Conservation (phyloP, 352 stramenopile species). For the Globisporangium echinulatum region DNA sequence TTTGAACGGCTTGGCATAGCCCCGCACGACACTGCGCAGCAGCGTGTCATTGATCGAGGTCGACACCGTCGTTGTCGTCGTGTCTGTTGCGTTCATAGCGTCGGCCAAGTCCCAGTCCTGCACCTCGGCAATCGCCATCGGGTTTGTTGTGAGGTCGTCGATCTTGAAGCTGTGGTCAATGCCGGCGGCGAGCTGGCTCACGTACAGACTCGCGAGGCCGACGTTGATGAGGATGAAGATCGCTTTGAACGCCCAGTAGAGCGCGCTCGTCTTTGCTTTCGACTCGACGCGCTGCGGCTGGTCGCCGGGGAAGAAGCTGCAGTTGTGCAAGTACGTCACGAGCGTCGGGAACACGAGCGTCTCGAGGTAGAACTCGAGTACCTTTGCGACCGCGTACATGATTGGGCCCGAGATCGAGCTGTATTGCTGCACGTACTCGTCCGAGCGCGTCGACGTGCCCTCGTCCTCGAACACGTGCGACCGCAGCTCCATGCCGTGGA, state of each 20-base stretch:
- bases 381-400: constrained; percentile 14
- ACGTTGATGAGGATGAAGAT: constrained; percentile 21
- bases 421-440: constrained; percentile 12
- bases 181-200: constrained; percentile 11
- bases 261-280: constrained; percentile 12
- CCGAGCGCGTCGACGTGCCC: constrained; percentile 8
- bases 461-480: constrained; percentile 8
- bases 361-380: constrained; percentile 18
- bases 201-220: constrained; percentile 18
- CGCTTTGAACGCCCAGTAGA: constrained; percentile 15
- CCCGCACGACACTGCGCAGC: constrained; percentile 14
- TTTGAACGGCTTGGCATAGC: constrained; percentile 14
- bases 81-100: background rate
- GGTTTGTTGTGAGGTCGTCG: constrained; percentile 2
- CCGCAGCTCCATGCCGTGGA: constrained; percentile 10
- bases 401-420: constrained; percentile 14
- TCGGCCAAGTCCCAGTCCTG: background rate
- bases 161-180: constrained; percentile 7
- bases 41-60: constrained; percentile 11
- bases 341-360: constrained; percentile 20
- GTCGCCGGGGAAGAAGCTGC: constrained; percentile 19
- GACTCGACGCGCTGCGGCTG: constrained; percentile 18
- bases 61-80: background rate
- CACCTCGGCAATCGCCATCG: background rate
- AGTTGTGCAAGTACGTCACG: constrained; percentile 19